Percentiles rank a stretch among this genome's conserved stretches.
Evolutionary conservation across 1,284 basidiomycete genomes (phyloP).

Genomic region (Cutaneotrichosporon mucoides): DNA sequence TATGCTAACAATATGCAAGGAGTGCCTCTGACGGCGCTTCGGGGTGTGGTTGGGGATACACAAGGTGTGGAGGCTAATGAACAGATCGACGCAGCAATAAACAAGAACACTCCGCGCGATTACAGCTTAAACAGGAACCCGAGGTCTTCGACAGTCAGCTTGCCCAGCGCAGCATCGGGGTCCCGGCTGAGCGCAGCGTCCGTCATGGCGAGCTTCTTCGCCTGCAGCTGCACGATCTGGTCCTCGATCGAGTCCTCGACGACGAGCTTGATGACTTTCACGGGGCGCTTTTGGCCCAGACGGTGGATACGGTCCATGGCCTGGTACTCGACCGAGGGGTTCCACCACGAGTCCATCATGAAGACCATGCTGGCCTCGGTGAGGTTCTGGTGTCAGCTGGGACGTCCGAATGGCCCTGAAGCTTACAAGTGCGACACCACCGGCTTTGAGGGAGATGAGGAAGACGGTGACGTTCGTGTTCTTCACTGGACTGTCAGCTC

Average conservation of each 20-base stretch:
- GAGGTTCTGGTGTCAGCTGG: constrained; percentile 60
- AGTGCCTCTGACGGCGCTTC: too few relatives aligned
- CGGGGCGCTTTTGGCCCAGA: constrained; percentile 84
- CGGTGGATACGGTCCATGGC: constrained; percentile 87
- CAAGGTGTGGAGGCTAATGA: too few relatives aligned
- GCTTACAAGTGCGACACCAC: constrained; percentile 69
- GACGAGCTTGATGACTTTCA: constrained; percentile 88
- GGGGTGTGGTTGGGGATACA: too few relatives aligned
- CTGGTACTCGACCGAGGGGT: constrained; percentile 60
- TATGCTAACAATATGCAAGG: too few relatives aligned
- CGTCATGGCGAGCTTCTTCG: constrained; percentile 54
- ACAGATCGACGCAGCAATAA: too few relatives aligned
- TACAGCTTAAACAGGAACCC: constrained; percentile 69
- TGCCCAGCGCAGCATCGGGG: constrained; percentile 66
- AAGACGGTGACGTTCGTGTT: constrained; percentile 95
- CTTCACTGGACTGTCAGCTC: constrained; percentile 59
- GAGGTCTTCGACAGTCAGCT: constrained; percentile 78
- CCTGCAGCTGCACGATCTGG: constrained; percentile 72
- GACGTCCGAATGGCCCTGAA: too few relatives aligned
- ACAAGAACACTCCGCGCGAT: not conserved
- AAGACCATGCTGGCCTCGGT: constrained; percentile 93
- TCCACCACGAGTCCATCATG: constrained; percentile 62
- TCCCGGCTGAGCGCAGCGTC: constrained; percentile 33
- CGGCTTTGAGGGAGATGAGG: constrained; percentile 89
- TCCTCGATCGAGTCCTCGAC: constrained; percentile 96